A percentile compares a stretch with the other conserved stretches of the same genome.
These are phyloP conservation scores for Botryotinia narcissicola DNA, from an alignment of 2,329 filamentous ascomycete species.

Conservation along the genomic window DNA sequence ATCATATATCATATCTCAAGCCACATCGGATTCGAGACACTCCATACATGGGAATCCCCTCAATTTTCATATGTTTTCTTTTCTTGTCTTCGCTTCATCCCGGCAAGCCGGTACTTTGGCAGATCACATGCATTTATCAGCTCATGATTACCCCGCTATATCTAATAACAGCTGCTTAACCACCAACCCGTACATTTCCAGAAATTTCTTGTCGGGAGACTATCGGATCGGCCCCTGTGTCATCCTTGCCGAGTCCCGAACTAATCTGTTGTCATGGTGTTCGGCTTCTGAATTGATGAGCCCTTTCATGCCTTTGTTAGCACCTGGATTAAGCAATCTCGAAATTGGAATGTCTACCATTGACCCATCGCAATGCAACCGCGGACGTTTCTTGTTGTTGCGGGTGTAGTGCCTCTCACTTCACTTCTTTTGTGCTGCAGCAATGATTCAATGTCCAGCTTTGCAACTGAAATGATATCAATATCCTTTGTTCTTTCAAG, in stretches of 20 bases:
- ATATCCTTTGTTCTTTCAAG: neutral
- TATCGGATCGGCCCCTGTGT: neutral
- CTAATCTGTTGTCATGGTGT: neutral
- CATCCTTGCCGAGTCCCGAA: neutral
- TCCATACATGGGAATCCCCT: neutral
- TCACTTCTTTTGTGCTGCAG: neutral
- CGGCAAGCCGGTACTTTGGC: neutral
- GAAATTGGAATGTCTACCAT: neutral
- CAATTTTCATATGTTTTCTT: neutral
- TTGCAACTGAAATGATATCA: neutral
- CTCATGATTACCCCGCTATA: constrained; percentile 10
- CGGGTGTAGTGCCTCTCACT: neutral
- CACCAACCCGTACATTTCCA: neutral
- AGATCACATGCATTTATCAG: constrained; percentile 11
- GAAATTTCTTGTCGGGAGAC: neutral
- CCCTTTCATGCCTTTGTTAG: neutral
- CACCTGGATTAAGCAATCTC: neutral
- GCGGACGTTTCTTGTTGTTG: neutral
- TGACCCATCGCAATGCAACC: neutral
- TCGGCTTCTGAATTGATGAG: neutral
- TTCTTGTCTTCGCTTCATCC: neutral
- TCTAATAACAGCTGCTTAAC: constrained; percentile 1
- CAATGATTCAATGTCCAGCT: neutral
- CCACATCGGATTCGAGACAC: neutral
- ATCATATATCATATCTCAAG: neutral